Evolutionary conservation across 345 rosid genomes (phyloP), one percentile per base, ranked within the genome.

Genomic region (Isatis tinctoria): DNA sequence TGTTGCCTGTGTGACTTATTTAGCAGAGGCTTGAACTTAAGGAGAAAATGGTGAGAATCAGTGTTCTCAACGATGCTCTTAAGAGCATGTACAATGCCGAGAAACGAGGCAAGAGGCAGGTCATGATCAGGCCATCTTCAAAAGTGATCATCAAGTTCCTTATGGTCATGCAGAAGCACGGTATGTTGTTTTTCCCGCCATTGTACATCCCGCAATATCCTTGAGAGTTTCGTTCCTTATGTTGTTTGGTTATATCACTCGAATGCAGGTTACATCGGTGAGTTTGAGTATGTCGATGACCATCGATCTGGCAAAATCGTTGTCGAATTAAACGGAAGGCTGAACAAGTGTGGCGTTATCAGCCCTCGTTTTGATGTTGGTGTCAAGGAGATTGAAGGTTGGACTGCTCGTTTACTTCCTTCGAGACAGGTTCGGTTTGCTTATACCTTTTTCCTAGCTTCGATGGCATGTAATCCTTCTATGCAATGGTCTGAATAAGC

Each of bases 351-450:
- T 74, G 87, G 87, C 0, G 87, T 83, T 41, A 83, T 83, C 54
- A 83, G 85, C 77, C 87, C 87, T 16, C 81, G 87, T 20, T 84
- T 84, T 56, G 85, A 84, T 79, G 72, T 84, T 63, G 87, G 87
- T 33, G 85, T 84, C 28, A 82, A 84, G 71, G 85, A 84, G 43
- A 84, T 84, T 54, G 87, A 84, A 77, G 56, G 85, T 2, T 84
- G 87, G 87, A 84, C 87, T 82, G 85, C 87, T 28, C 81, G 85
- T 67, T 45, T 84, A 32, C 87, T 84, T 37, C 87, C 87, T 61
- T 82, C 87, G 0, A 79, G 85, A 84, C 85, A 84, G 82, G 85
- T 84, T 67, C 1, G 74, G 0, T 35, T n/a, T 44, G 43, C 18
- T 70, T 11, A 14, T 56, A 2, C n/a, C 1, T 5, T 10, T 37